Evolutionary conservation across 805 yeast genomes (phyloP).

Genomic region (Sugiyamaella lignohabitans): DNA sequence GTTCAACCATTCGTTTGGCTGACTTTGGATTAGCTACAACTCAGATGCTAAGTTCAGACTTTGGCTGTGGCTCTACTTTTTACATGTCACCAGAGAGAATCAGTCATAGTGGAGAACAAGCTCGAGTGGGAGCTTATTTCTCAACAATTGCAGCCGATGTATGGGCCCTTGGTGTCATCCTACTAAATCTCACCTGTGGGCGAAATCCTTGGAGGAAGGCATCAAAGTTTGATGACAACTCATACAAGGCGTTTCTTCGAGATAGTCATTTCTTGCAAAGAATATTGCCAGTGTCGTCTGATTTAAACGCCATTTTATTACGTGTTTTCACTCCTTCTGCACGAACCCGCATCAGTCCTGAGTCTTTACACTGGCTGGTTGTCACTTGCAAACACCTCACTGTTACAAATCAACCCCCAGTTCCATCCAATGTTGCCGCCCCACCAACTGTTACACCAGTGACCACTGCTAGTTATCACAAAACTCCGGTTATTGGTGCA

Average conservation of each 20-base stretch:
- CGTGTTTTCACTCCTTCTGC: slow-evolving; percentile 14
- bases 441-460: background rate
- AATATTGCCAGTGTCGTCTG: slow-evolving; percentile 67
- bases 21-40: slow-evolving; percentile 85
- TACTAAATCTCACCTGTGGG: slow-evolving; percentile 73
- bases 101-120: slow-evolving; percentile 6
- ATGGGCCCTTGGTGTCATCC: slow-evolving; percentile 79
- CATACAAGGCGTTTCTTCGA: slow-evolving; percentile 58
- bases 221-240: slow-evolving; percentile 51
- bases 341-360: slow-evolving; percentile 10
- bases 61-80: slow-evolving; percentile 80
- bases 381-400: slow-evolving; percentile 7
- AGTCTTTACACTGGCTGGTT: slow-evolving; percentile 12
- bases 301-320: slow-evolving; percentile 38
- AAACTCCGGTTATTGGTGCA: background rate
- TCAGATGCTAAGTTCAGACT: slow-evolving; percentile 54
- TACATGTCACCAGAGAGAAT: slow-evolving; percentile 83
- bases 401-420: background rate
- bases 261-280: slow-evolving; percentile 50
- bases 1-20: slow-evolving; percentile 50
- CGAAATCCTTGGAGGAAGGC: slow-evolving; percentile 92
- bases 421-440: background rate
- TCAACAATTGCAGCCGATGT: slow-evolving; percentile 77
- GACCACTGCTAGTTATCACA: background rate
- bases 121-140: no score